phyloP scores from a whole-genome alignment of 2,329 filamentous ascomycete species.

The Penicillium sumatraense region DNA sequence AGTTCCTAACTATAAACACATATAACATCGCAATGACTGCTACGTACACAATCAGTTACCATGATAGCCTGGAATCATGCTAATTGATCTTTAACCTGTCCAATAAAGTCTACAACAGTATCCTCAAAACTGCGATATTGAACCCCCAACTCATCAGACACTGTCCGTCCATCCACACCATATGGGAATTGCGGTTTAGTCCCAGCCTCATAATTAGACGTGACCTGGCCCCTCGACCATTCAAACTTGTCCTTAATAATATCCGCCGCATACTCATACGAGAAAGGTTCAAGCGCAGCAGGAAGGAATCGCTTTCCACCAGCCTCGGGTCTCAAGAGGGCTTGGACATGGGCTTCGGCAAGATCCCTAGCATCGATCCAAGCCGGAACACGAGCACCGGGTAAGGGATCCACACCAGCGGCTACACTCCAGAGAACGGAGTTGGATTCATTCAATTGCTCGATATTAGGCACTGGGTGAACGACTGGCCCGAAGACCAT shows the following conservation, averaged over 20 bases:
- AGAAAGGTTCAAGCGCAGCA: slow-evolving; percentile 51
- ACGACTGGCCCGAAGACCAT: slow-evolving; percentile 53
- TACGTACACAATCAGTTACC: too few species aligned
- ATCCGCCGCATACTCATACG: slow-evolving; percentile 50
- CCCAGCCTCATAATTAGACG: slow-evolving; percentile 39
- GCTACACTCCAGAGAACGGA: slow-evolving; percentile 48
- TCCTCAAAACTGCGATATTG: slow-evolving; percentile 34
- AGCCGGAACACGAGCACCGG: slow-evolving; percentile 31
- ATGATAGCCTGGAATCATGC: too few species aligned
- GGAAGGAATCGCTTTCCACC: slow-evolving; percentile 44
- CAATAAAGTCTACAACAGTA: slow-evolving; percentile 21
- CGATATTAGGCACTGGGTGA: slow-evolving; percentile 42
- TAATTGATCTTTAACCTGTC: slow-evolving; percentile 14
- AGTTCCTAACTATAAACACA: too few species aligned
- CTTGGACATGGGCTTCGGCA: slow-evolving; percentile 51
- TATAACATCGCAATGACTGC: too few species aligned
- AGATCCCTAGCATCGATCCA: slow-evolving; percentile 57
- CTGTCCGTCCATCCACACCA: slow-evolving; percentile 50
- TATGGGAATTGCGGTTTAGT: slow-evolving; percentile 38
- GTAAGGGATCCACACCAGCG: slow-evolving; percentile 41
- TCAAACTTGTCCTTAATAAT: slow-evolving; percentile 50
- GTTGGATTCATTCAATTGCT: slow-evolving; percentile 51
- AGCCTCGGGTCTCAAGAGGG: slow-evolving; percentile 42
- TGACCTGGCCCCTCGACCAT: slow-evolving; percentile 39
- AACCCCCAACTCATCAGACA: slow-evolving; percentile 46